These are phyloP conservation scores for Aspergillus ellipticus DNA, from an alignment of 495 filamentous ascomycete species.

Conservation along the genomic window DNA sequence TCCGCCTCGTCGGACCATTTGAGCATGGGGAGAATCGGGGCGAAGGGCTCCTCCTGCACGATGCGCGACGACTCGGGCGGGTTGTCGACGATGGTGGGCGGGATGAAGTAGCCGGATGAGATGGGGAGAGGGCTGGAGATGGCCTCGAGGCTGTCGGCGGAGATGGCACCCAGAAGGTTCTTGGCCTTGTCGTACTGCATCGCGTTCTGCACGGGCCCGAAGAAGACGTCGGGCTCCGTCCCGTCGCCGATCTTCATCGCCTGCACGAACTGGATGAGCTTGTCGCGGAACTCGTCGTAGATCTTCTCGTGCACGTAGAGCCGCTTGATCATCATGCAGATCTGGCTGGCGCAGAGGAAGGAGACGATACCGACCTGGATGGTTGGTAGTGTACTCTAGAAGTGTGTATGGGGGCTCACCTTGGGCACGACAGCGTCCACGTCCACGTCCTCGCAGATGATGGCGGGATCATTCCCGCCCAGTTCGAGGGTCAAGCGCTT, in stretches of 20 bases:
- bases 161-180: constrained; percentile 40
- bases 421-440: constrained; percentile 54
- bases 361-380: constrained; percentile 38
- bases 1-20: constrained; percentile 51
- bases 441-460: constrained; percentile 60
- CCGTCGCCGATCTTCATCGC: constrained; percentile 41
- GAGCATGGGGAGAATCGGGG: constrained; percentile 50
- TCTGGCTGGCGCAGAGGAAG: constrained; percentile 50
- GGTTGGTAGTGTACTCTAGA: not conserved
- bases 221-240: constrained; percentile 34
- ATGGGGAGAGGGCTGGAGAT: constrained; percentile 21
- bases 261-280: constrained; percentile 52
- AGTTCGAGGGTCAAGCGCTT: constrained; percentile 59
- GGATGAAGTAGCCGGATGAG: constrained; percentile 45
- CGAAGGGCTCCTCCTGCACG: constrained; percentile 39
- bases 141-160: constrained; percentile 39
- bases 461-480: constrained; percentile 63
- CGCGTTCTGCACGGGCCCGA: constrained; percentile 56
- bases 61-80: constrained; percentile 47
- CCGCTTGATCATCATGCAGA: constrained; percentile 58
- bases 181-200: constrained; percentile 53
- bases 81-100: constrained; percentile 54
- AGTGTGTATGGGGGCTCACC: constrained; percentile 18
- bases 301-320: constrained; percentile 65
- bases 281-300: constrained; percentile 56